Conservation (phyloP, 2,329 filamentous ascomycete species). For the Pestalotiopsis sp. region DNA sequence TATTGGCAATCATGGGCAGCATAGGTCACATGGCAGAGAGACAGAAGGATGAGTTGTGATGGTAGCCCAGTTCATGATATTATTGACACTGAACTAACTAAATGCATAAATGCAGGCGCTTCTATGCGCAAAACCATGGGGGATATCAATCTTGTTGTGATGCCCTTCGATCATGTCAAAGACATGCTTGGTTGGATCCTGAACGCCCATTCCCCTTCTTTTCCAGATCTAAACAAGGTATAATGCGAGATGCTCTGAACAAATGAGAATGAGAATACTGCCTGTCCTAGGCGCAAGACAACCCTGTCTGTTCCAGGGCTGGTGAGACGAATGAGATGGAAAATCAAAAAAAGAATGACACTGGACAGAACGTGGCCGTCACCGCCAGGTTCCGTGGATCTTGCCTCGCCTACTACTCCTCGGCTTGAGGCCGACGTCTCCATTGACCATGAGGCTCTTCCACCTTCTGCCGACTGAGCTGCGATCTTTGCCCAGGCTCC, state of each 20-base stretch:
- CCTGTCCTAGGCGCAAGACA: background rate
- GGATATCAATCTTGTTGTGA: background rate
- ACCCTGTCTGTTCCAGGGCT: background rate
- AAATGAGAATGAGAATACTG: background rate
- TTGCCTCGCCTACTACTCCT: slow-evolving; percentile 45
- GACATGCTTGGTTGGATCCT: background rate
- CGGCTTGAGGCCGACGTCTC: slow-evolving; percentile 61
- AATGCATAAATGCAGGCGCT: background rate
- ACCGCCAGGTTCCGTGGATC: slow-evolving; percentile 60
- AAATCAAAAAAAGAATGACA: background rate
- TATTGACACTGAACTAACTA: background rate
- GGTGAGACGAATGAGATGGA: background rate
- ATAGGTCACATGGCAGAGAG: background rate
- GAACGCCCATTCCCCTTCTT: background rate
- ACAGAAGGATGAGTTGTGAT: background rate
- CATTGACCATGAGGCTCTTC: slow-evolving; percentile 63
- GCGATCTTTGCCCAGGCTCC: slow-evolving; percentile 63
- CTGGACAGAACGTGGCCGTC: slow-evolving; percentile 21
- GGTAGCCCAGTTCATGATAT: background rate
- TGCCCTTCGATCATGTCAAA: background rate
- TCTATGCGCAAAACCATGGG: background rate
- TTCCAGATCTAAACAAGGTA: background rate
- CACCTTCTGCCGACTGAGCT: slow-evolving; percentile 60
- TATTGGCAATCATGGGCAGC: background rate
- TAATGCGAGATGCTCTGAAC: background rate